A percentile compares a stretch with the other conserved stretches of the same genome.
These are phyloP conservation scores for Bremia lactucae DNA, from an alignment of 352 stramenopile species.

Conservation along the genomic window DNA sequence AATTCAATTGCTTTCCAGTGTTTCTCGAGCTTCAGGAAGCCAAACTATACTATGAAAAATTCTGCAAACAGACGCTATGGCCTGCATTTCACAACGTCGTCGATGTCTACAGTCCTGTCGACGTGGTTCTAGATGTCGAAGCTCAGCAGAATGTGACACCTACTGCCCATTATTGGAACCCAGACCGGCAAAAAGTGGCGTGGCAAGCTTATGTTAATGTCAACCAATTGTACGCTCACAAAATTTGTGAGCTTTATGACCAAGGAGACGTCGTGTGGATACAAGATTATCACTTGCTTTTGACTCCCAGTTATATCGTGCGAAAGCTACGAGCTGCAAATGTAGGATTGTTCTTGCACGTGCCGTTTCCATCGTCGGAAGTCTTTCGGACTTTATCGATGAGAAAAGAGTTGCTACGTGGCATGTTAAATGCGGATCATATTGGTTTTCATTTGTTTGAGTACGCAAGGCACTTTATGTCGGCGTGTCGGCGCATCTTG, in stretches of 20 bases:
- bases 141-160: slow-evolving; percentile 14
- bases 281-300: slow-evolving; percentile 96
- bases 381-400: slow-evolving; percentile 95
- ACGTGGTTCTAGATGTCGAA: slow-evolving; percentile 41
- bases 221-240: slow-evolving; percentile 88
- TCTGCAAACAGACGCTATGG: slow-evolving; percentile 96
- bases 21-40: slow-evolving; percentile 44
- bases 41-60: slow-evolving; percentile 83
- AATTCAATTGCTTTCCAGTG: slow-evolving; percentile 60
- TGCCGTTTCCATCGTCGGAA: slow-evolving; percentile 95
- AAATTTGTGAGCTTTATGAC: slow-evolving; percentile 69
- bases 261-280: slow-evolving; percentile 91
- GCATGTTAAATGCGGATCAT: slow-evolving; percentile 86
- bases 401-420: slow-evolving; percentile 83
- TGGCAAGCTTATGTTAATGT: slow-evolving; percentile 92
- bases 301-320: slow-evolving; percentile 96
- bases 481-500: slow-evolving; percentile 88
- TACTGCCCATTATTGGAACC: slow-evolving; percentile 46
- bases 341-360: slow-evolving; percentile 96
- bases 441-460: slow-evolving; percentile 92
- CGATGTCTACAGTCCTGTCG: slow-evolving; percentile 76
- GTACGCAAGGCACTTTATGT: slow-evolving; percentile 89
- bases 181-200: slow-evolving; percentile 48
- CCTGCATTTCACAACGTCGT: slow-evolving; percentile 95
- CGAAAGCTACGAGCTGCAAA: slow-evolving; percentile 86